A percentile compares a stretch with the other conserved stretches of the same genome.
Evolutionary conservation across 2,329 filamentous ascomycete genomes (phyloP).

Genomic region (Cercospora sesami): DNA sequence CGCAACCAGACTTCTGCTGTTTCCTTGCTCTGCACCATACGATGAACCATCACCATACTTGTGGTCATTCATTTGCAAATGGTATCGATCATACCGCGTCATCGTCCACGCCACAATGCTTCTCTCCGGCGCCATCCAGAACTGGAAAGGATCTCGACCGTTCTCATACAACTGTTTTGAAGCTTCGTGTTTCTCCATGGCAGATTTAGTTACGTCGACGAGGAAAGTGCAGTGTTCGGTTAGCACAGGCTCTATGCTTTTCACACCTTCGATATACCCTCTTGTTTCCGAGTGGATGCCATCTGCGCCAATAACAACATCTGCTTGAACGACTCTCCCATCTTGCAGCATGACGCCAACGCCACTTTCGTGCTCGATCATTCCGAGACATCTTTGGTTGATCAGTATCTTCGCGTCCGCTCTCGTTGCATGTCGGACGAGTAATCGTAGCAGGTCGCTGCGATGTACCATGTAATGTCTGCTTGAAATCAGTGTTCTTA

Average conservation of each 20-base stretch:
- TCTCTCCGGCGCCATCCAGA: slow-evolving; percentile 14
- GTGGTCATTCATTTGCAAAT: slow-evolving; percentile 19
- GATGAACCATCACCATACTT: not conserved
- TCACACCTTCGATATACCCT: not conserved
- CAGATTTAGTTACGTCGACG: slow-evolving; percentile 4
- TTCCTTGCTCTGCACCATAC: slow-evolving; percentile 1
- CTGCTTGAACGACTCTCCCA: slow-evolving; percentile 3
- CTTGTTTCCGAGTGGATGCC: slow-evolving; percentile 14
- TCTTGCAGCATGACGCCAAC: slow-evolving; percentile 8
- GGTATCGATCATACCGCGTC: slow-evolving; percentile 11
- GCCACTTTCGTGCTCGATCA: slow-evolving; percentile 3
- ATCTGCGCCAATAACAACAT: slow-evolving; percentile 16
- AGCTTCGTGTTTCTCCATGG: slow-evolving; percentile 10
- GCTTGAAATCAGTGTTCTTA: not conserved
- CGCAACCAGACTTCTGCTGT: not conserved
- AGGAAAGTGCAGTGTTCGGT: slow-evolving; percentile 18
- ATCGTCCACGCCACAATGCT: slow-evolving; percentile 19
- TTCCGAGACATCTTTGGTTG: slow-evolving; percentile 9
- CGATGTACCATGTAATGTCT: slow-evolving; percentile 17
- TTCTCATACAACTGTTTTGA: slow-evolving; percentile 2
- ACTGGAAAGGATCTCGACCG: slow-evolving; percentile 13
- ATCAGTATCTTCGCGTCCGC: slow-evolving; percentile 12
- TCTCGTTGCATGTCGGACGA: slow-evolving; percentile 9
- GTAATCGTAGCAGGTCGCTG: slow-evolving; percentile 7
- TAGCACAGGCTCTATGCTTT: slow-evolving; percentile 1